Base-by-base conservation (phyloP, 768 basidiomycete genomes). In the Myochromella boudieri region DNA sequence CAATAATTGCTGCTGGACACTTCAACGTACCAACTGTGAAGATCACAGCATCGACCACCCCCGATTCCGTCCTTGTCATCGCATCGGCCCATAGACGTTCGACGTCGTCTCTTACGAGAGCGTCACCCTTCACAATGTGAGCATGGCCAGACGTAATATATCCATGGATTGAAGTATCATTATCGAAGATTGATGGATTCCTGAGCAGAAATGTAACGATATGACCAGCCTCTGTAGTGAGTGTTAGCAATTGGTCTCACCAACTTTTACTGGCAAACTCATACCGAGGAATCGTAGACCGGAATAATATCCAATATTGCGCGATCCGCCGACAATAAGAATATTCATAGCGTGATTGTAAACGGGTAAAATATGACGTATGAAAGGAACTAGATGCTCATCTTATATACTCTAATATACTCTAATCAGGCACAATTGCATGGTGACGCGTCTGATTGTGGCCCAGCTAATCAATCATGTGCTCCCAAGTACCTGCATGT, bases 191-290 rank as follows among this genome's bases (percentile, higher is more conserved):
- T 7, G 63, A 53, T 0, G 74, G 64, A n/a, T 66, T 69, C 27
- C 86, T 77, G 32, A 88, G 69, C 6, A 87, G 69, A 54, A 83
- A 86, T 0, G 84, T 85, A 0, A 87, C 80, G 2, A 74, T 80
- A 5, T 77, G 71, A 31, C 84, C 83, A 42, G 72, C 63, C 6
- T 69, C 85, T 87, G 36, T 36, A 36, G 17, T 9, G 14, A 24
- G 12, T 8, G 25, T 43, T 26, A 37, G 12, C 31, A 2, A 21
- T 29, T 4, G 17, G n/a, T 33, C 22, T 10, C 21, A 14, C 14
- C 18, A 7, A 7, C 11, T 9, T 4, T 3, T 7, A 21, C 20
- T 14, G 26, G 17, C 15, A 7, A 6, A 6, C 20, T 55, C 69
- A 28, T 46, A 77, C 78, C 69, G 11, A 80, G 69, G 6, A 82